Evolutionary conservation across 1,284 basidiomycete species (phyloP).

Genomic region (Ustilago bromivora): DNA sequence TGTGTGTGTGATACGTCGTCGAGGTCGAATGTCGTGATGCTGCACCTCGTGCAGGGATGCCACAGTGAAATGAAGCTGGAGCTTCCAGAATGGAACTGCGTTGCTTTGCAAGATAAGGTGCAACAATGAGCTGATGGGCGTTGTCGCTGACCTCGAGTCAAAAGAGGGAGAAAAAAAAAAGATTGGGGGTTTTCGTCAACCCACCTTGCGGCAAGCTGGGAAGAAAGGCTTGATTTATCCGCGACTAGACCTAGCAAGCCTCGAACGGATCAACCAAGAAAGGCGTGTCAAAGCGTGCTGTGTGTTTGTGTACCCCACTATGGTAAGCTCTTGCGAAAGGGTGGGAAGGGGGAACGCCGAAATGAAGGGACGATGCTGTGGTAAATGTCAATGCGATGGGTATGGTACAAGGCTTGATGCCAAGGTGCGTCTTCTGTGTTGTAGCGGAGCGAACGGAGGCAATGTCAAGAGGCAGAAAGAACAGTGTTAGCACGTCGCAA

Average conservation of each 20-base stretch:
- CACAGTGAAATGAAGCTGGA: slow-evolving; percentile 20
- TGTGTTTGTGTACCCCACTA: background rate
- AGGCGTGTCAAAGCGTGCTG: background rate
- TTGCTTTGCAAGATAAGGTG: slow-evolving; percentile 15
- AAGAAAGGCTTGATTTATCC: background rate
- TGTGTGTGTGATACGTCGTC: slow-evolving; percentile 5
- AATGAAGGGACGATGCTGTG: slow-evolving; percentile 4
- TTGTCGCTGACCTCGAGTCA: slow-evolving; percentile 10
- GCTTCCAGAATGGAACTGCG: slow-evolving; percentile 16
- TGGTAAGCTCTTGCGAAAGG: background rate
- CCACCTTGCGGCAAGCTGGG: slow-evolving; percentile 8
- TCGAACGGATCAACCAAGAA: background rate
- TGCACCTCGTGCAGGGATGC: slow-evolving; percentile 4
- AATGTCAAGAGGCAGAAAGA: background rate
- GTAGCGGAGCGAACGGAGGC: background rate
- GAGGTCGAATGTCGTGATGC: slow-evolving; percentile 24
- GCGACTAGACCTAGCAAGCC: background rate
- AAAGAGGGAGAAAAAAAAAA: background rate
- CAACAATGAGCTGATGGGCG: slow-evolving; percentile 19
- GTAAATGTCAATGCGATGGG: background rate
- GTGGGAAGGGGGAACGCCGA: background rate
- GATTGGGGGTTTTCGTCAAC: background rate
- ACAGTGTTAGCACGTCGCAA: background rate
- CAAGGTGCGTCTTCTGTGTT: slow-evolving; percentile 10
- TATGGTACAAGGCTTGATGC: slow-evolving; percentile 23